A percentile compares a stretch with the other conserved stretches of the same genome.
Conservation (phyloP, 2,329 filamentous ascomycete species). For the Tolypocladium capitatum region DNA sequence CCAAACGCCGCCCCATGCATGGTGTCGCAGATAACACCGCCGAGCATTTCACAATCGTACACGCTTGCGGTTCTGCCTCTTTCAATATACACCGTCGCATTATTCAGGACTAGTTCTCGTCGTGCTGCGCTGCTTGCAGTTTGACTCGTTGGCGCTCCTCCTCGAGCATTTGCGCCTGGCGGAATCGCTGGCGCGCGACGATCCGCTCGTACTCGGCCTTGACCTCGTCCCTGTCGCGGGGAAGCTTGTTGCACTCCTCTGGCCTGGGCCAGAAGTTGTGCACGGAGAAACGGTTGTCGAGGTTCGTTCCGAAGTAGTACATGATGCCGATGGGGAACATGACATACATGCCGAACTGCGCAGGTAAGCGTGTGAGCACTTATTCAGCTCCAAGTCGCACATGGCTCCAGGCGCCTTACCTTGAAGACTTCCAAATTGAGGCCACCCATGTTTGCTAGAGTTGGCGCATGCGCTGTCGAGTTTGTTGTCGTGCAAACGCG, state of each 20-base stretch:
- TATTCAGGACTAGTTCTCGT: slow-evolving; percentile 10
- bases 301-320: slow-evolving; percentile 99
- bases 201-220: slow-evolving; percentile 65
- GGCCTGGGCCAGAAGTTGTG: slow-evolving; percentile 87
- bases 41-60: slow-evolving; percentile 1
- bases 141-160: slow-evolving; percentile 17
- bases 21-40: background rate
- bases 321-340: slow-evolving; percentile 98
- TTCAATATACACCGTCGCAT: background rate
- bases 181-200: slow-evolving; percentile 52
- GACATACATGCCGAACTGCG: slow-evolving; percentile 93
- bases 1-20: slow-evolving; percentile 5
- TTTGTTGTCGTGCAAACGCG: background rate
- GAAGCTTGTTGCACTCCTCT: slow-evolving; percentile 63
- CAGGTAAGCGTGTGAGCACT: background rate
- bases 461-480: background rate
- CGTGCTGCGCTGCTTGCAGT: slow-evolving; percentile 11
- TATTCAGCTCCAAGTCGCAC: background rate
- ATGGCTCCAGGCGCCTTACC: slow-evolving; percentile 32
- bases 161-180: slow-evolving; percentile 45
- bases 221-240: slow-evolving; percentile 70
- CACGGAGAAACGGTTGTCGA: slow-evolving; percentile 81
- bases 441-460: slow-evolving; percentile 48
- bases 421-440: slow-evolving; percentile 94
- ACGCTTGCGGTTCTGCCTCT: background rate